Base-by-base conservation (phyloP, 1,139 yeast genomes). In the Debaryomyces robertsiae region DNA sequence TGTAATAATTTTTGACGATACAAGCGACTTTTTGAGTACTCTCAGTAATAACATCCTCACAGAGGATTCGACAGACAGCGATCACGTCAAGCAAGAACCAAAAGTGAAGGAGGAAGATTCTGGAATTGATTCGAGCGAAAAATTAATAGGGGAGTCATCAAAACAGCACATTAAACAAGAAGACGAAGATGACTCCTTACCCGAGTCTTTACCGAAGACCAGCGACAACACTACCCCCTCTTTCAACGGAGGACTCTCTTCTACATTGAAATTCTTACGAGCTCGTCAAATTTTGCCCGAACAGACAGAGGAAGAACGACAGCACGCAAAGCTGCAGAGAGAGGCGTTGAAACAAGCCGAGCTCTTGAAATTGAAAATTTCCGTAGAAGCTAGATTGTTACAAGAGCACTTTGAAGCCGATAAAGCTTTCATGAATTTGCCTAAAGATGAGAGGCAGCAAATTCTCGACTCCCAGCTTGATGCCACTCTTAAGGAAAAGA, bases 1-100 rank as follows among this genome's bases (percentile, higher is more conserved):
- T 10, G 73, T 70, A 1, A 46, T 77, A 24, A 67, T 77, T 0
- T 65, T 81, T 34, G 83, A 83, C 55, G 86, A 81, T 41, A 81
- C 80, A 3, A 57, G 69, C 3, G 84, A 79, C 27, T 84, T 86
- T 55, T 65, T 86, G 44, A 68, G 63, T 14, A 61, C 67, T 1
- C 47, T 79, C 30, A 46, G 45, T 13, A 42, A 36, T n/a, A 45
- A 35, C 32, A 29, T 46, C 10, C 40, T 46, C 29, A 35, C 18
- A 19, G 34, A 28, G 27, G 32, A 24, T 14, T 27, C 9, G 9
- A 11, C 25, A 10, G 28, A 15, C 2, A 7, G 6, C 18, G 37
- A 31, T 22, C 37, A 22, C 16, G 35, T 38, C 14, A 32, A 35
- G n/a, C 32, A 41, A 19, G 33, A 36, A 5, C 32, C 32, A 5